phyloP scores from a whole-genome alignment of 192 early-diverging fungal genomes.

The Backusella liffmaniae region DNA sequence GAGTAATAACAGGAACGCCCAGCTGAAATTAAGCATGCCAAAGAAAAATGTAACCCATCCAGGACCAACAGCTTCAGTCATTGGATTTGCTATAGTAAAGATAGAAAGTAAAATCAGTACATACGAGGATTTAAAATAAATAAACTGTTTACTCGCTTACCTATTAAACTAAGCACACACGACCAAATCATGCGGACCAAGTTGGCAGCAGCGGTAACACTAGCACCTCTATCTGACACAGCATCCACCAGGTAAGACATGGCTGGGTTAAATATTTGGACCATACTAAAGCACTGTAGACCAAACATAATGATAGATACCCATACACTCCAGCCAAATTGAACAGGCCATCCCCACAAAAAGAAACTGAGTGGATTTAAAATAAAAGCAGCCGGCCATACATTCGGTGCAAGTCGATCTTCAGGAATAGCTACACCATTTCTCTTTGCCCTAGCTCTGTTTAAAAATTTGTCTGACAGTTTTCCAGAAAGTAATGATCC shows the following conservation, averaged over 20 bases:
- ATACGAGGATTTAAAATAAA: not conserved
- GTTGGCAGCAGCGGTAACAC: conserved; percentile 48
- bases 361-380: conserved; percentile 41
- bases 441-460: conserved; percentile 19
- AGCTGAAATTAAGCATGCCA: conserved; percentile 42
- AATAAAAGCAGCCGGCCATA: conserved; percentile 33
- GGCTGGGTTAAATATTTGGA: conserved; percentile 29
- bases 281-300: conserved; percentile 45
- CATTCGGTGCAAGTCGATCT: conserved; percentile 26
- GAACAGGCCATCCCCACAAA: conserved; percentile 42
- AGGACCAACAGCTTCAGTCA: conserved; percentile 45
- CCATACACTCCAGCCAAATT: conserved; percentile 36
- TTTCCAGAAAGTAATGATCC: conserved; percentile 31
- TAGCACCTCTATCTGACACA: conserved; percentile 46
- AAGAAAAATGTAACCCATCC: conserved; percentile 43
- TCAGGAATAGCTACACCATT: conserved; percentile 24
- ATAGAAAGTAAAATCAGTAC: conserved; percentile 7
- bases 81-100: conserved; percentile 40
- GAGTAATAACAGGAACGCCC: conserved; percentile 39
- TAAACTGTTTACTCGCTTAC: not conserved
- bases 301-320: conserved; percentile 41
- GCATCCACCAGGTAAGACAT: conserved; percentile 46
- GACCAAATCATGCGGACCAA: conserved; percentile 36
- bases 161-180: conserved; percentile 44
- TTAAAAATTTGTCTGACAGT: conserved; percentile 32